Conservation (phyloP, 2,329 filamentous ascomycete species). For the Lomentospora prolificans region DNA sequence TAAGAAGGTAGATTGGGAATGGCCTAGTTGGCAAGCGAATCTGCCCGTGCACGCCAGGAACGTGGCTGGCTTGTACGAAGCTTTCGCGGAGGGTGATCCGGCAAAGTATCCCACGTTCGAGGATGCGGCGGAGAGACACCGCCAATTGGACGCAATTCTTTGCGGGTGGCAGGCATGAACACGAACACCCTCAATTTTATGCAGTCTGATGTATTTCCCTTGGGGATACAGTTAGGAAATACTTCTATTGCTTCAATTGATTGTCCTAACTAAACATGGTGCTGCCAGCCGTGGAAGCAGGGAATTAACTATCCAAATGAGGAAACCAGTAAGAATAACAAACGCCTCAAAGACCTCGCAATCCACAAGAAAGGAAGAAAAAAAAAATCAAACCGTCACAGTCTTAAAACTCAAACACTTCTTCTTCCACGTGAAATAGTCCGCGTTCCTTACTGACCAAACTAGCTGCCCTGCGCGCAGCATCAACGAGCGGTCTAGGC, state of each 20-base stretch:
- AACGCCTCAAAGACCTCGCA: not conserved
- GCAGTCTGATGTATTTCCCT: no score
- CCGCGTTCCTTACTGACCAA: slow-evolving; percentile 8
- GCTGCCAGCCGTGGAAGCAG: not conserved
- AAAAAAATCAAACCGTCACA: not conserved
- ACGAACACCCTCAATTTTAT: no score
- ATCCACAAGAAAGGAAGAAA: not conserved
- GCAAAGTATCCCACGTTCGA: not conserved
- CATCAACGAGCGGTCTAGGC: slow-evolving; percentile 9
- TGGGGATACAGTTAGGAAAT: no score
- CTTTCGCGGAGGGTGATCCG: not conserved
- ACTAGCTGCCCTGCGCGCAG: slow-evolving; percentile 11
- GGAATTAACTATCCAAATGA: not conserved
- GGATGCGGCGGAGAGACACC: not conserved
- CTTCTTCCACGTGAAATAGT: slow-evolving; percentile 13
- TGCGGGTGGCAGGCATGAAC: not conserved
- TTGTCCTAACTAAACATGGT: not conserved
- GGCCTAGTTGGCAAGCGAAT: not conserved
- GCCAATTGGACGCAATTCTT: not conserved
- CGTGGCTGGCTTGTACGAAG: not conserved
- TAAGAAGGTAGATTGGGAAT: not conserved
- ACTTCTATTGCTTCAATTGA: not conserved
- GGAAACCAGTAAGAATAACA: not conserved
- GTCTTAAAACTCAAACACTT: slow-evolving; percentile 13
- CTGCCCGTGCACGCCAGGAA: not conserved